A percentile compares a stretch with the other conserved stretches of the same genome.
These are phyloP conservation scores for Blastobotrys elegans DNA, from an alignment of 1,139 yeast genomes.

Conservation along the genomic window DNA sequence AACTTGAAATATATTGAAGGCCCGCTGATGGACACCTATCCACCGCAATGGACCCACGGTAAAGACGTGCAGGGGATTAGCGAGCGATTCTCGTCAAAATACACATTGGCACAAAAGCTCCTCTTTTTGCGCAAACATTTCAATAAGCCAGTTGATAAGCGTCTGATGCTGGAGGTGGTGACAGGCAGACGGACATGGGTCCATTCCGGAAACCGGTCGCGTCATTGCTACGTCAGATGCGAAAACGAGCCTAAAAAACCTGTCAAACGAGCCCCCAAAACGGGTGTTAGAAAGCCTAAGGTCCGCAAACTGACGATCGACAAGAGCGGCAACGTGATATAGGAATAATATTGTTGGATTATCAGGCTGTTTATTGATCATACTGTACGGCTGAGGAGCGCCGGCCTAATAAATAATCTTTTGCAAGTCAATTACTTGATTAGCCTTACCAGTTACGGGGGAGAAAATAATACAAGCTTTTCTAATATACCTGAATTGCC, in stretches of 20 bases:
- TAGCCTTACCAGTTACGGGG: no score
- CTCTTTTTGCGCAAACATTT: constrained; percentile 3
- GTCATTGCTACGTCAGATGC: constrained; percentile 8
- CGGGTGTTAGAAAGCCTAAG: not conserved
- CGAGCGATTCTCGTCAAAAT: constrained; percentile 7
- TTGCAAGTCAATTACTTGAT: no score
- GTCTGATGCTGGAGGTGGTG: constrained; percentile 1
- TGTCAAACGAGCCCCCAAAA: no score
- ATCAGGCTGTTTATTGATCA: no score
- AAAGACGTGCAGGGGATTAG: constrained; percentile 7
- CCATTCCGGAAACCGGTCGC: not conserved
- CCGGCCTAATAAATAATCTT: no score
- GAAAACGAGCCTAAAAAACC: constrained; percentile 2
- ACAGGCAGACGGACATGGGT: not conserved
- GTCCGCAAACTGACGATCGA: not conserved
- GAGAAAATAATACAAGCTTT: no score
- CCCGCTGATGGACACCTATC: not conserved
- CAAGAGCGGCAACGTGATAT: not conserved
- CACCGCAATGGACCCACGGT: constrained; percentile 7
- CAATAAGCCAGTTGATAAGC: constrained; percentile 1
- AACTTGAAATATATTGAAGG: constrained; percentile 13
- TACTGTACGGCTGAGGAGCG: not conserved
- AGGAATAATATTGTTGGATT: no score
- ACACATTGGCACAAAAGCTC: constrained; percentile 8
- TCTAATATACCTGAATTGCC: no score